Conservation (phyloP, 2,329 filamentous ascomycete genomes). For the Fusarium haematococcum region DNA sequence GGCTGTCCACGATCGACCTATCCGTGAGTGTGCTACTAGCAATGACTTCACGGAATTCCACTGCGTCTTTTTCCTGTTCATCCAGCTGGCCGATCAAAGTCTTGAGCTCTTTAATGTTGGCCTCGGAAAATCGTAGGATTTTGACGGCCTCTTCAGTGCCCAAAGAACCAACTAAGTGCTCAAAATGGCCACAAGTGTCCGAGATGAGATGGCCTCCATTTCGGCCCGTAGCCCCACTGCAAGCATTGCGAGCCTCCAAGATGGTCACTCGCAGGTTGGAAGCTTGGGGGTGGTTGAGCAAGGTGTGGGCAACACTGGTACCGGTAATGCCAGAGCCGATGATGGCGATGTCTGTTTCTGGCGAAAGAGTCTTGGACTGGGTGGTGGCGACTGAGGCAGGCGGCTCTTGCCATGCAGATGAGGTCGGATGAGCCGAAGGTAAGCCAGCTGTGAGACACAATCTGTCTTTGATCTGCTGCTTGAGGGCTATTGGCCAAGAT, state of each 20-base stretch:
- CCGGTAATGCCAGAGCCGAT: slow-evolving; percentile 47
- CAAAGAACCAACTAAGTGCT: slow-evolving; percentile 38
- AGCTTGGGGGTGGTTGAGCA: slow-evolving; percentile 28
- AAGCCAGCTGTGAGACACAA: background rate
- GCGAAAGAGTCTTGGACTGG: slow-evolving; percentile 31
- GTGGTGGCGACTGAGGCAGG: slow-evolving; percentile 18
- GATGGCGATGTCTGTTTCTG: slow-evolving; percentile 38
- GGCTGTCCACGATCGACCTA: background rate
- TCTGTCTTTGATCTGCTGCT: background rate
- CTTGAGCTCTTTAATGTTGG: slow-evolving; percentile 14
- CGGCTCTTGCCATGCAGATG: slow-evolving; percentile 12
- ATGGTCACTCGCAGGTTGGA: slow-evolving; percentile 25
- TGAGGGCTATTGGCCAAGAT: background rate
- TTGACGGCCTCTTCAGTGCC: slow-evolving; percentile 52
- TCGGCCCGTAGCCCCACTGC: background rate
- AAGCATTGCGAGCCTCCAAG: slow-evolving; percentile 41
- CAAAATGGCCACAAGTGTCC: slow-evolving; percentile 53
- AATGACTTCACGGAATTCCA: slow-evolving; percentile 13
- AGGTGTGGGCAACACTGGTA: slow-evolving; percentile 36
- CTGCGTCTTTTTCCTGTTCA: background rate
- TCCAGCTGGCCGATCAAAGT: background rate
- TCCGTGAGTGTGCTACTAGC: background rate
- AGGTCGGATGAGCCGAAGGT: slow-evolving; percentile 27
- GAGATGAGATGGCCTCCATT: slow-evolving; percentile 40
- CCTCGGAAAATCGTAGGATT: slow-evolving; percentile 54